phyloP scores from a whole-genome alignment of 1,284 basidiomycete genomes.

The Boletus subluridellus region DNA sequence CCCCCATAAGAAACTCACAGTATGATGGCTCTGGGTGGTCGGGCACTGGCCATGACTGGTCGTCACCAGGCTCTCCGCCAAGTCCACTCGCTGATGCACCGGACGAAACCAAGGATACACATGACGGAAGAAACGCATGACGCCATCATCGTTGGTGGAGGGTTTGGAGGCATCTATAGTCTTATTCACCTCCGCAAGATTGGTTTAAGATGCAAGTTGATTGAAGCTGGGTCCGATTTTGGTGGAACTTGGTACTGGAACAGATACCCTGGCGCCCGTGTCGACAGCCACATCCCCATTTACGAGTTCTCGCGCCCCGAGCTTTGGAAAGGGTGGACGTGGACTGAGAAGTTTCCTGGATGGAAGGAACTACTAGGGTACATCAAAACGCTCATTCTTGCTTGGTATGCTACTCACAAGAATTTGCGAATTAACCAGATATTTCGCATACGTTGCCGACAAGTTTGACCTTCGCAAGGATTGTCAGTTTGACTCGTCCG shows the following conservation, averaged over 20 bases:
- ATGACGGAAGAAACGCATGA: conserved; percentile 18
- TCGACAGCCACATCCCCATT: conserved; percentile 15
- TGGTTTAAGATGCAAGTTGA: conserved; percentile 18
- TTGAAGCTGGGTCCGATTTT: conserved; percentile 19
- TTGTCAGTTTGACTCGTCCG: conserved; percentile 15
- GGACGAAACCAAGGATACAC: neutral
- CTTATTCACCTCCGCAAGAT: conserved; percentile 14
- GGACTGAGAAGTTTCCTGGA: conserved; percentile 22
- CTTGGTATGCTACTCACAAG: neutral
- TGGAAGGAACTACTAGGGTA: conserved; percentile 14
- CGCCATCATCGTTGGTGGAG: conserved; percentile 19
- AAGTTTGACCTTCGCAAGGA: conserved; percentile 17
- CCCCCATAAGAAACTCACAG: neutral
- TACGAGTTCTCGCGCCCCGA: conserved; percentile 20
- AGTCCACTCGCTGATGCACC: neutral
- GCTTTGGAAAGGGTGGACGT: conserved; percentile 20
- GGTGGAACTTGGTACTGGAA: conserved; percentile 23
- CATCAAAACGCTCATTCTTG: neutral
- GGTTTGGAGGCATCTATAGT: conserved; percentile 17
- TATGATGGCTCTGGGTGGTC: too few species aligned
- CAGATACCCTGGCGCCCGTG: conserved; percentile 20
- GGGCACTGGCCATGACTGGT: too few species aligned
- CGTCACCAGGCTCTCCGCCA: too few species aligned
- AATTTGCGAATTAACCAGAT: neutral
- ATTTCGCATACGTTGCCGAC: conserved; percentile 15